Conservation (phyloP, 202 grass and related monocot genomes). For the Eragrostis tef region DNA sequence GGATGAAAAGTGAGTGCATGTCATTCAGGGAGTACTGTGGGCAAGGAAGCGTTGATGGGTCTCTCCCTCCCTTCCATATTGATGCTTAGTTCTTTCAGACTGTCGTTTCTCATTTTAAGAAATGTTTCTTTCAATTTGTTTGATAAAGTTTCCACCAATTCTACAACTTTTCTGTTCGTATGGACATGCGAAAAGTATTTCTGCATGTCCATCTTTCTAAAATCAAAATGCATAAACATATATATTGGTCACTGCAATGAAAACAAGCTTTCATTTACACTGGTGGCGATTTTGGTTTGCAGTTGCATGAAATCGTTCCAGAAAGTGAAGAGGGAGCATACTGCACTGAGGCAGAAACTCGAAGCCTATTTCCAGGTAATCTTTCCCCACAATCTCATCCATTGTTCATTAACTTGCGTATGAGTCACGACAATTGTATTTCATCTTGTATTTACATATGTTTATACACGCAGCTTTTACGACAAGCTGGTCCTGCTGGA, state of each 20-base stretch:
- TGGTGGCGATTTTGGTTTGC: constrained; percentile 44
- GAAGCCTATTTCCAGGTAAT: constrained; percentile 97
- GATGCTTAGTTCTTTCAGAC: constrained; percentile 1
- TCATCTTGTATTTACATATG: constrained; percentile 28
- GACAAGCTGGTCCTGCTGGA: constrained; percentile 76
- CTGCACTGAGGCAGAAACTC: constrained; percentile 73
- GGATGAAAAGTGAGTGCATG: constrained; percentile 90
- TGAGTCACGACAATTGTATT: background rate
- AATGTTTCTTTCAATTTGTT: constrained; percentile 1
- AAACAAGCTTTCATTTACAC: background rate
- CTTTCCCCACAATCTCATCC: background rate
- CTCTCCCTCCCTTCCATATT: constrained; percentile 35
- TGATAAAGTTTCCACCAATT: background rate
- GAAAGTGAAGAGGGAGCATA: constrained; percentile 90
- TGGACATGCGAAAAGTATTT: background rate
- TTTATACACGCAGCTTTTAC: constrained; percentile 58
- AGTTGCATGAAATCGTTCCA: constrained; percentile 88
- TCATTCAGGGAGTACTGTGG: constrained; percentile 71
- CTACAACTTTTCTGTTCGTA: constrained; percentile 9
- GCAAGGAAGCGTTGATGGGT: constrained; percentile 81
- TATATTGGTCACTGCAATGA: background rate
- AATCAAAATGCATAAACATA: background rate
- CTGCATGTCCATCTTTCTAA: background rate
- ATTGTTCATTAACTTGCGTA: background rate
- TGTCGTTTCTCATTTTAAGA: constrained; percentile 13